These are phyloP conservation scores for Aureobasidium sp. DNA, from an alignment of 2,329 filamentous ascomycete genomes.

Conservation along the genomic window DNA sequence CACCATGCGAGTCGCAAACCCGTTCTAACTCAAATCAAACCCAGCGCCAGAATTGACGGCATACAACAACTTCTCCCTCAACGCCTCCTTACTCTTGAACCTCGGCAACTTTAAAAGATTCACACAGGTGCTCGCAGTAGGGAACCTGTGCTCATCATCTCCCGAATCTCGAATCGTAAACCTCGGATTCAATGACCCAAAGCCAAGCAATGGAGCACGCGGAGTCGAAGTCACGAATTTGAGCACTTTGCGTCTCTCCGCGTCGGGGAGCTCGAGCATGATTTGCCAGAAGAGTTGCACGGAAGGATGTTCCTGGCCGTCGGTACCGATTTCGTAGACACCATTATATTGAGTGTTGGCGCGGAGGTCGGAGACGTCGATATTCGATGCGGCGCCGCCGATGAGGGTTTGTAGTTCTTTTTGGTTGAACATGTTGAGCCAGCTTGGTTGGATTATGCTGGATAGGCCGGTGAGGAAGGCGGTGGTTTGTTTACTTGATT, in stretches of 20 bases:
- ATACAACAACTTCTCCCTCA: conserved; percentile 79
- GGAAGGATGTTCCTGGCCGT: conserved; percentile 75
- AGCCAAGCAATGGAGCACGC: conserved; percentile 79
- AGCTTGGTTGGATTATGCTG: conserved; percentile 79
- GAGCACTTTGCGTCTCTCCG: conserved; percentile 72
- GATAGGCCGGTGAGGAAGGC: conserved; percentile 82
- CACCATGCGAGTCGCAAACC: too few relatives aligned
- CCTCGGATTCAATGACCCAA: conserved; percentile 70
- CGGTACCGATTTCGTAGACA: conserved; percentile 81
- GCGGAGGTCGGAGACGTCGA: conserved; percentile 79
- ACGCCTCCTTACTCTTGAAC: conserved; percentile 55
- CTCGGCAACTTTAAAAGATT: conserved; percentile 87
- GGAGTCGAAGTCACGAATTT: conserved; percentile 96
- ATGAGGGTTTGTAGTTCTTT: conserved; percentile 87
- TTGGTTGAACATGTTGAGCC: conserved; percentile 99
- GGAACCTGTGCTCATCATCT: conserved; percentile 64
- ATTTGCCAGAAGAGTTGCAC: conserved; percentile 87
- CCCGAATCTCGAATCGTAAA: conserved; percentile 88
- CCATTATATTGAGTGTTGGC: conserved; percentile 80
- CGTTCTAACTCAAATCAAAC: conserved; percentile 66
- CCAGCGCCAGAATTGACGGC: conserved; percentile 84
- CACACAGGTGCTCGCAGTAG: conserved; percentile 92
- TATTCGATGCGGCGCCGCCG: conserved; percentile 74
- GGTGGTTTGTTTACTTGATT: conserved; percentile 71
- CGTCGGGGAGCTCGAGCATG: conserved; percentile 65